A percentile compares a stretch with the other conserved stretches of the same genome.
Evolutionary conservation across 139 green algal genomes (phyloP).

Genomic region (Prasinococcaceae sp.): DNA sequence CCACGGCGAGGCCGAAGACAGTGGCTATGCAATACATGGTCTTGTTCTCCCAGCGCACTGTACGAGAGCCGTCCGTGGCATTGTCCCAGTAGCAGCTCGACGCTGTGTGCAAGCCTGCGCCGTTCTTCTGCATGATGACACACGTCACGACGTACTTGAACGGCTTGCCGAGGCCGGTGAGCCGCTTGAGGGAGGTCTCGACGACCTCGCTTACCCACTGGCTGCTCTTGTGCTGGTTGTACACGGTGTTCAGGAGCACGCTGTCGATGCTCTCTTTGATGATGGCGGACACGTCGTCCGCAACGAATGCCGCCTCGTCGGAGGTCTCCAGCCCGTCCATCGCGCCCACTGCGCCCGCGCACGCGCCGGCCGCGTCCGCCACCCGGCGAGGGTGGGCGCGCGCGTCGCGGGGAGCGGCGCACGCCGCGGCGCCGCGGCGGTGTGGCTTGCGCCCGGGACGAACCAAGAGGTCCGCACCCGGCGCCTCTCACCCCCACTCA

Average conservation of each 20-base stretch:
- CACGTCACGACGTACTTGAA: constrained; percentile 59
- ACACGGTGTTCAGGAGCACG: constrained; percentile 53
- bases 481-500: too few relatives aligned
- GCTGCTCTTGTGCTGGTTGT: constrained; percentile 50
- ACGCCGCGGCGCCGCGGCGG: too few relatives aligned
- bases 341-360: too few relatives aligned
- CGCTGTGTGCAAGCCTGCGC: constrained; percentile 58
- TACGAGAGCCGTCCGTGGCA: constrained; percentile 58
- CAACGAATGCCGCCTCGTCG: constrained; percentile 48
- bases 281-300: constrained; percentile 66
- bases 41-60: constrained; percentile 72
- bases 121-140: constrained; percentile 50
- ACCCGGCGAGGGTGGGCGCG: too few relatives aligned
- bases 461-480: too few relatives aligned
- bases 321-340: constrained; percentile 1
- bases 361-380: too few relatives aligned
- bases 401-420: too few relatives aligned
- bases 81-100: constrained; percentile 62
- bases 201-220: constrained; percentile 55
- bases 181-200: constrained; percentile 51
- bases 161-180: constrained; percentile 52
- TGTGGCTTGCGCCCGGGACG: too few relatives aligned
- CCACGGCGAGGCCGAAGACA: constrained; percentile 62
- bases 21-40: constrained; percentile 70
- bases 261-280: constrained; percentile 65